Percentiles rank a stretch among this genome's conserved stretches.
Conservation (phyloP, 2,329 filamentous ascomycete genomes). For the Stachybotrys chlorohalonatus region DNA sequence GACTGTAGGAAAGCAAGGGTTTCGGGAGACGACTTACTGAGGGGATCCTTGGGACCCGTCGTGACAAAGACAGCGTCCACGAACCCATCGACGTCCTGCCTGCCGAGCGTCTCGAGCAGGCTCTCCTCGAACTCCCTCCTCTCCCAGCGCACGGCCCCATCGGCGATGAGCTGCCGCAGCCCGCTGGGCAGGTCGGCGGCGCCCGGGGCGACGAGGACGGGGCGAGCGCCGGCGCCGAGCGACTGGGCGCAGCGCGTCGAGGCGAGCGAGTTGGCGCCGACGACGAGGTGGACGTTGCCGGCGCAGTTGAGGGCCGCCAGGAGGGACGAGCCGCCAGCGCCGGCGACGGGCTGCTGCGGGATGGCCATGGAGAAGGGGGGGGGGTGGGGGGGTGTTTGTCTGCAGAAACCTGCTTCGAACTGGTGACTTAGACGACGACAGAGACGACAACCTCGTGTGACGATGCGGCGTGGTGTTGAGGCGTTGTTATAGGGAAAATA, state of each 20-base stretch:
- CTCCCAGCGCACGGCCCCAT: conserved; percentile 57
- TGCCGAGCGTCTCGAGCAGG: conserved; percentile 69
- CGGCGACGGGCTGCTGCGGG: conserved; percentile 1
- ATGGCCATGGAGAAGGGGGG: conserved; percentile 2
- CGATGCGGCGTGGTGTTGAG: too few species aligned
- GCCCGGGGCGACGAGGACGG: conserved; percentile 68
- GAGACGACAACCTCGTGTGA: too few species aligned
- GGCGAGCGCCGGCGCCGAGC: conserved; percentile 70
- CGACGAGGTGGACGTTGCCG: conserved; percentile 69
- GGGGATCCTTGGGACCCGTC: conserved; percentile 33
- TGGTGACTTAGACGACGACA: too few species aligned
- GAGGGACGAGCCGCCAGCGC: conserved; percentile 35
- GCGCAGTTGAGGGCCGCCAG: conserved; percentile 65
- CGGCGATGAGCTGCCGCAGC: conserved; percentile 55
- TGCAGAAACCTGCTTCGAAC: too few species aligned
- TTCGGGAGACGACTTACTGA: conserved; percentile 20
- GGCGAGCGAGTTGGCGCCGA: conserved; percentile 84
- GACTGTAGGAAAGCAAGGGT: background rate
- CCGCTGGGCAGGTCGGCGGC: conserved; percentile 48
- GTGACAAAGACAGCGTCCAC: conserved; percentile 95
- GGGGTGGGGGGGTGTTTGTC: background rate
- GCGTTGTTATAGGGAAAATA: background rate
- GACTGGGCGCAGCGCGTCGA: conserved; percentile 73
- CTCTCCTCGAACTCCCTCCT: conserved; percentile 57
- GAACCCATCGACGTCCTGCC: conserved; percentile 64